These are phyloP conservation scores for Perilla frutescens DNA, from an alignment of 257 asterid species.

Conservation along the genomic window DNA sequence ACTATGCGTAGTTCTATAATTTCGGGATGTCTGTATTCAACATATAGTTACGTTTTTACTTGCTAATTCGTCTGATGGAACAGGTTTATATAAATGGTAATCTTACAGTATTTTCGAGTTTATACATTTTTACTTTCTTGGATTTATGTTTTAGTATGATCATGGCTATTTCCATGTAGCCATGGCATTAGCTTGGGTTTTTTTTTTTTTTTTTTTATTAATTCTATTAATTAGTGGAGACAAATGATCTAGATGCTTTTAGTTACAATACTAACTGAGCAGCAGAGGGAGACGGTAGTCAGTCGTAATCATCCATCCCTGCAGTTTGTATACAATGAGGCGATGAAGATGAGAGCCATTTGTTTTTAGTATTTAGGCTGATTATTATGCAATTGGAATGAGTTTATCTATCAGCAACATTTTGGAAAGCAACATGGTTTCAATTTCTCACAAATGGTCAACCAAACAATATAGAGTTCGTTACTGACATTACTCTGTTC, in stretches of 20 bases:
- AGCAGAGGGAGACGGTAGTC: background rate
- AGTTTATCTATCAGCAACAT: background rate
- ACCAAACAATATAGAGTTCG: background rate
- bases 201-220: background rate
- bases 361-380: background rate
- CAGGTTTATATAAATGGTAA: background rate
- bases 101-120: background rate
- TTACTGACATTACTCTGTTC: background rate
- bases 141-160: background rate
- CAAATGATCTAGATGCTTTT: background rate
- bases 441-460: background rate
- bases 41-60: background rate
- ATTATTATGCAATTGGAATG: background rate
- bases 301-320: background rate
- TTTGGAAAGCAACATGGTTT: background rate
- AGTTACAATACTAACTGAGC: background rate
- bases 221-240: background rate
- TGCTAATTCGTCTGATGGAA: background rate
- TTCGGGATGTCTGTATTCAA: background rate
- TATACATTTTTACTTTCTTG: no score
- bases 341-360: background rate
- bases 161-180: background rate
- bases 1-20: background rate
- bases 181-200: background rate
- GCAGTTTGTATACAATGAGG: background rate